phyloP scores from a whole-genome alignment of 2,329 filamentous ascomycete species.

The Cryoendolithus antarcticus region DNA sequence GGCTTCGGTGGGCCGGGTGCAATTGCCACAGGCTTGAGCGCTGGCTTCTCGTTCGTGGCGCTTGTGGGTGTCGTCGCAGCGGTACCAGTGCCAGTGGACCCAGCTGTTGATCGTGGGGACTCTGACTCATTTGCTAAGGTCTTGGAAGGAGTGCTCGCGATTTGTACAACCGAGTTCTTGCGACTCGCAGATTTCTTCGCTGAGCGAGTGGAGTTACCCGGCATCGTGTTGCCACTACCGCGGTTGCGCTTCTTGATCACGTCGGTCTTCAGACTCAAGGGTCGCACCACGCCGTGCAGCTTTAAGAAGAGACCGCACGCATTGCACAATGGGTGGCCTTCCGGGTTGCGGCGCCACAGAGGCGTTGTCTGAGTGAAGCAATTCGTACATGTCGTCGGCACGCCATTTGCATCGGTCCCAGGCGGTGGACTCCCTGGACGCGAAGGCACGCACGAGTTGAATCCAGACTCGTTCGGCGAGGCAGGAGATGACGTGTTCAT shows the following conservation, averaged over 20 bases:
- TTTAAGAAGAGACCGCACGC: conserved; percentile 96
- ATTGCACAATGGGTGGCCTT: conserved; percentile 93
- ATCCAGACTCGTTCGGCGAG: conserved; percentile 66
- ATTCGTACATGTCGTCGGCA: conserved; percentile 74
- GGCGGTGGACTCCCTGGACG: conserved; percentile 35
- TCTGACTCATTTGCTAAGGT: conserved; percentile 30
- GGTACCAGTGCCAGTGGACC: conserved; percentile 14
- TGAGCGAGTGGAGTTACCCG: conserved; percentile 33
- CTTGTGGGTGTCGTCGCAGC: conserved; percentile 21
- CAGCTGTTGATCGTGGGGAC: conserved; percentile 33
- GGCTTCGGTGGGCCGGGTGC: conserved; percentile 80
- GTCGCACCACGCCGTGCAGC: conserved; percentile 91
- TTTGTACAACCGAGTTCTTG: conserved; percentile 49
- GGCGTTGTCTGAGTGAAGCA: conserved; percentile 98
- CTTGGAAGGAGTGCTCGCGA: conserved; percentile 47
- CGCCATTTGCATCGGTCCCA: conserved; percentile 41
- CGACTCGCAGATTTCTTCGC: conserved; percentile 52
- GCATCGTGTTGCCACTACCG: conserved; percentile 55
- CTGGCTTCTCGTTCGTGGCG: conserved; percentile 18
- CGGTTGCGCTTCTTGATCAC: conserved; percentile 95
- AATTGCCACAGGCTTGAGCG: conserved; percentile 58
- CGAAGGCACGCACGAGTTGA: conserved; percentile 57
- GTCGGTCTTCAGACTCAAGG: conserved; percentile 90
- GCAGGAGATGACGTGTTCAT: conserved; percentile 59
- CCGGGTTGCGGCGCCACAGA: conserved; percentile 90